These are phyloP conservation scores for Blastomyces percursus DNA, from an alignment of 2,329 filamentous ascomycete genomes.

Conservation along the genomic window DNA sequence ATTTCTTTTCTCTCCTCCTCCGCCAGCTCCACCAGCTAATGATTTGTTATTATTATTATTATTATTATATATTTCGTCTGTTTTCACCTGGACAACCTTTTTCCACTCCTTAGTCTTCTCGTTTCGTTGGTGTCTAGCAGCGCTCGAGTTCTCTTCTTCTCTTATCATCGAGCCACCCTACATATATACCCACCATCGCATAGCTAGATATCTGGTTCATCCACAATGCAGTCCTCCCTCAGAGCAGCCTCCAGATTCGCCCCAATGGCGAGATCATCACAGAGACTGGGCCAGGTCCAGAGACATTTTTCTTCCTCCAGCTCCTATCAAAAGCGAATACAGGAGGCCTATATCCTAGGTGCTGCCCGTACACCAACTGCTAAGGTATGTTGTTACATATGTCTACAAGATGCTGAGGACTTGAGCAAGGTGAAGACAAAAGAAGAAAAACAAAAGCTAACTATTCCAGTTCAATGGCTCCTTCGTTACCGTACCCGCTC, in stretches of 20 bases:
- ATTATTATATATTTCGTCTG: neutral
- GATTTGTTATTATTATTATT: neutral
- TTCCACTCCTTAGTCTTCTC: too few relatives aligned
- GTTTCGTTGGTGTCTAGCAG: too few relatives aligned
- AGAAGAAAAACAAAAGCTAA: conserved; percentile 2
- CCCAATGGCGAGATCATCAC: conserved; percentile 18
- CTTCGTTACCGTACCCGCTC: conserved; percentile 69
- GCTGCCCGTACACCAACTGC: conserved; percentile 81
- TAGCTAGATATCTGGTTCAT: neutral
- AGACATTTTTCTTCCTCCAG: conserved; percentile 44
- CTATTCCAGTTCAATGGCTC: conserved; percentile 78
- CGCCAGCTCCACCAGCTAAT: neutral
- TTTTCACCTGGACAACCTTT: too few relatives aligned
- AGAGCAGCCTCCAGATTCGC: conserved; percentile 20
- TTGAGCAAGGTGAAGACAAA: neutral
- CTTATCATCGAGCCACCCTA: too few relatives aligned
- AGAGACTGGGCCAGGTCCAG: conserved; percentile 38
- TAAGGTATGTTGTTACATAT: conserved; percentile 48
- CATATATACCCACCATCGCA: too few relatives aligned
- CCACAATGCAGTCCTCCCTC: conserved; percentile 17
- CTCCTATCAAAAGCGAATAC: conserved; percentile 52
- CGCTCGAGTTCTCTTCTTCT: too few relatives aligned
- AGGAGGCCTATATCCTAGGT: conserved; percentile 88
- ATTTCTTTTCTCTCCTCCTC: neutral
- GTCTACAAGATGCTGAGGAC: neutral